phyloP scores from a whole-genome alignment of 1,284 basidiomycete genomes.

The Volvariella volvacea region DNA sequence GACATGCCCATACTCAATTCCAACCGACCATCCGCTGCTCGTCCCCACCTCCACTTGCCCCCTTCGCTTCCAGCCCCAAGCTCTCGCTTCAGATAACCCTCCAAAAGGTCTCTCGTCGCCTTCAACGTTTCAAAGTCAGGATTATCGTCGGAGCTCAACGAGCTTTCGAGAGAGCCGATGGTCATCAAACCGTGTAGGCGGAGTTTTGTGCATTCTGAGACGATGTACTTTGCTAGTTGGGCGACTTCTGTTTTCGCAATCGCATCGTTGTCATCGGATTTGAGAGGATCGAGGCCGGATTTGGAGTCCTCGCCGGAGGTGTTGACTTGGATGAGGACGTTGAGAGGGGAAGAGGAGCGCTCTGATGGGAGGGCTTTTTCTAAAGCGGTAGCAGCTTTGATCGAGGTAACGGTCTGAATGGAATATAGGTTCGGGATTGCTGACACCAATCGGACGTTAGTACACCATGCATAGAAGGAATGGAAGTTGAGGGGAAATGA shows the following conservation, averaged over 20 bases:
- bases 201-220: slow-evolving; percentile 69
- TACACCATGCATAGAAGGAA: no score
- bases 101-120: slow-evolving; percentile 54
- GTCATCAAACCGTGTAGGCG: slow-evolving; percentile 91
- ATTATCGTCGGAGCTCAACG: slow-evolving; percentile 61
- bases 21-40: slow-evolving; percentile 44
- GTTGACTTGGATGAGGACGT: slow-evolving; percentile 89
- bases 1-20: slow-evolving; percentile 98
- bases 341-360: slow-evolving; percentile 43
- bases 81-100: slow-evolving; percentile 31
- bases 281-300: slow-evolving; percentile 73
- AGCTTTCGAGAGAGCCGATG: slow-evolving; percentile 80
- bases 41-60: slow-evolving; percentile 37
- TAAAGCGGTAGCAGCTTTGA: slow-evolving; percentile 80
- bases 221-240: slow-evolving; percentile 66
- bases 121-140: slow-evolving; percentile 77
- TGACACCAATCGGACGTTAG: slow-evolving; percentile 20
- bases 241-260: slow-evolving; percentile 45
- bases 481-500: not conserved
- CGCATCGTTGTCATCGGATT: slow-evolving; percentile 8
- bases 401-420: slow-evolving; percentile 87
- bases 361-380: slow-evolving; percentile 65
- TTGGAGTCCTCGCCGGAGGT: slow-evolving; percentile 90
- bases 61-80: slow-evolving; percentile 20
- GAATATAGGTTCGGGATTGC: slow-evolving; percentile 86